These are phyloP conservation scores for Thalassiosira delicatula DNA, from an alignment of 352 stramenopile species.

Conservation along the genomic window DNA sequence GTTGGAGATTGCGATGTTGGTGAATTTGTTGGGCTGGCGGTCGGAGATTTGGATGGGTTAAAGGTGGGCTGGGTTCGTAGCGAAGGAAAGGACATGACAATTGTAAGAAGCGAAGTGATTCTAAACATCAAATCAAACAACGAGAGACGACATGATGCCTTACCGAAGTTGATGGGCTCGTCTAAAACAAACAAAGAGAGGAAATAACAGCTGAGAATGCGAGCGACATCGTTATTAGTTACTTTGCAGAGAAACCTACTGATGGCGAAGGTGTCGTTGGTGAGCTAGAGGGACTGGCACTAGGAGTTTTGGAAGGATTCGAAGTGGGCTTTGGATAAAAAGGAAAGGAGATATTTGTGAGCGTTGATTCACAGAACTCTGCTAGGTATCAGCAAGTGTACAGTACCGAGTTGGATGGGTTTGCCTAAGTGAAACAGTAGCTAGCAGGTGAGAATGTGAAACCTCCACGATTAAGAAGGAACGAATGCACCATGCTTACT, in stretches of 20 bases:
- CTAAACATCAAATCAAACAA: neutral
- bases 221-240: neutral
- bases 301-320: neutral
- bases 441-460: neutral
- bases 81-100: neutral
- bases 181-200: neutral
- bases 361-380: neutral
- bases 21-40: constrained; percentile 6
- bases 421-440: neutral
- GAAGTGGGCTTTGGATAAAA: neutral
- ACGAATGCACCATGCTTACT: neutral
- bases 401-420: neutral
- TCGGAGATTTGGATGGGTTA: constrained; percentile 1
- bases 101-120: neutral
- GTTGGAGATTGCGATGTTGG: neutral
- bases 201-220: neutral
- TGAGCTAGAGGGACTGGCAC: neutral
- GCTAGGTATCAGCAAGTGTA: neutral
- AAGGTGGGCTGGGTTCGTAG: neutral
- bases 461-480: neutral
- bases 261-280: neutral
- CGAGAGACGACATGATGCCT: neutral
- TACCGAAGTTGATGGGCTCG: neutral
- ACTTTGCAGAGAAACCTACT: neutral
- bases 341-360: neutral